phyloP scores from a whole-genome alignment of 2,329 filamentous ascomycete genomes.

The Neonectria sp. region DNA sequence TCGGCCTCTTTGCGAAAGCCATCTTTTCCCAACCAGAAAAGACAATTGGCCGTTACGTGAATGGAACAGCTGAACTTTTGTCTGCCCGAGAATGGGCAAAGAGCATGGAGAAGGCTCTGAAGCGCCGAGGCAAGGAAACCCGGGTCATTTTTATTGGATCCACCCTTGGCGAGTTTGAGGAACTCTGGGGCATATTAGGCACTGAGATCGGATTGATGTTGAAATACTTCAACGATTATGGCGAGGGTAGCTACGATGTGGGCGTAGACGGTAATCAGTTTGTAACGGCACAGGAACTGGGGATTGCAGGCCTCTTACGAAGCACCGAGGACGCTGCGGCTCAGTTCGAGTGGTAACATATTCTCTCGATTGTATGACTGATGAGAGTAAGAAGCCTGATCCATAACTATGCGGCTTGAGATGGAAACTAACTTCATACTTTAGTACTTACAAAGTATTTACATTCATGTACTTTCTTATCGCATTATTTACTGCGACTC shows the following conservation, averaged over 20 bases:
- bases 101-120: constrained; percentile 2
- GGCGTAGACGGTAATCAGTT: too few species aligned
- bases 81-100: constrained; percentile 3
- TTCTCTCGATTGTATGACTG: too few species aligned
- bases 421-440: too few species aligned
- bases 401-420: too few species aligned
- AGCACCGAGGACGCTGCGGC: too few species aligned
- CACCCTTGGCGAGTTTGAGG: background rate
- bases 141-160: background rate
- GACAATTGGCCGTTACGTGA: constrained; percentile 10
- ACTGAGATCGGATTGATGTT: constrained; percentile 14
- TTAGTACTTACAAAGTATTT: too few species aligned
- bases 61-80: background rate
- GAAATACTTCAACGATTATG: background rate
- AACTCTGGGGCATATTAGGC: background rate
- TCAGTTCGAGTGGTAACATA: too few species aligned
- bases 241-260: background rate
- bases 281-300: too few species aligned
- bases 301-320: too few species aligned
- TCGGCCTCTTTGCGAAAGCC: constrained; percentile 2
- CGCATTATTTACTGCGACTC: too few species aligned
- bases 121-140: background rate
- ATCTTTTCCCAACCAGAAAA: constrained; percentile 6
- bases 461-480: too few species aligned
- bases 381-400: too few species aligned